phyloP scores from a whole-genome alignment of 176 grass and related monocot genomes.

The Triticum aestivum region DNA sequence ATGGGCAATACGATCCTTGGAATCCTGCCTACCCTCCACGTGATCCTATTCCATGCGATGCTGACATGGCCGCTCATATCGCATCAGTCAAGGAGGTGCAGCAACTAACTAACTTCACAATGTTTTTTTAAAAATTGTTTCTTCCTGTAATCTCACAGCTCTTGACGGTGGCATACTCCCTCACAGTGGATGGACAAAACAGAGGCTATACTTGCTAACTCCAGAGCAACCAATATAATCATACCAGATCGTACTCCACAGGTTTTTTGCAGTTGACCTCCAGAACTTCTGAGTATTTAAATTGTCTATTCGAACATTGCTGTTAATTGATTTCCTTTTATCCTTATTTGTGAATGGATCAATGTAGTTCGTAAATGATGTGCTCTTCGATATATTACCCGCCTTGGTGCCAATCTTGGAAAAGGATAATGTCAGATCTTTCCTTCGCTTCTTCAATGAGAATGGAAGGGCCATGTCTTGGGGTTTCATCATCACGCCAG shows the following conservation, averaged over 20 bases:
- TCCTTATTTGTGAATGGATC: background rate
- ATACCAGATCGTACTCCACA: background rate
- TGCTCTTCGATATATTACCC: background rate
- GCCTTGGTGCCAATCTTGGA: background rate
- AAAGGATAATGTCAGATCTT: background rate
- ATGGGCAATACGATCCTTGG: no score
- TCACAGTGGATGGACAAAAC: background rate
- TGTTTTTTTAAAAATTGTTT: no score
- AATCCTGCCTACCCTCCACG: background rate
- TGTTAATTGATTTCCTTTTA: background rate
- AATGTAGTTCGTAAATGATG: background rate
- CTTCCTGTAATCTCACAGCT: no score
- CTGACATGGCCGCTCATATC: no score
- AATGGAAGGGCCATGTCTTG: background rate
- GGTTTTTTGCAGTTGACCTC: background rate
- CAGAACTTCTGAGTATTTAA: background rate
- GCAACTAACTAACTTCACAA: no score
- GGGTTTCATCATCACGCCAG: background rate
- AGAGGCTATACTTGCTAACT: background rate
- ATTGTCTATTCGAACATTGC: background rate
- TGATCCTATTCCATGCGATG: background rate
- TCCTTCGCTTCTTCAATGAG: background rate
- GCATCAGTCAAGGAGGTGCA: no score
- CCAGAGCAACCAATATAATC: background rate
- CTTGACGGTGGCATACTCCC: no score